These are phyloP conservation scores for Hirschioporus abietinus DNA, from an alignment of 768 basidiomycete species.

Conservation along the genomic window DNA sequence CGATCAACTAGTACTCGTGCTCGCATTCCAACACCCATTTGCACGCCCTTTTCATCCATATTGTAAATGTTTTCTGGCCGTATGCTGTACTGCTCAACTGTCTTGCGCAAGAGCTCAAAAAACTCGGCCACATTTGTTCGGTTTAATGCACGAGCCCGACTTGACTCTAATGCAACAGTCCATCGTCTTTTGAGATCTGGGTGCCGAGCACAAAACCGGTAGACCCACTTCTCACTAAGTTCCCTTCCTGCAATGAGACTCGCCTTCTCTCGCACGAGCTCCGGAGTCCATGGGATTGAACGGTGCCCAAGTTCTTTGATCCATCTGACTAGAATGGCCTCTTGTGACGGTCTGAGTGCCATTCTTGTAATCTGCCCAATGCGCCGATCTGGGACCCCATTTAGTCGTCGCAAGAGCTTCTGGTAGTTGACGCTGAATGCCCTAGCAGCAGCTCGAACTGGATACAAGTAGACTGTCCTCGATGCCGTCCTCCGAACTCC, in stretches of 20 bases:
- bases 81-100: constrained; percentile 3
- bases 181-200: constrained; percentile 3
- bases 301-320: constrained; percentile 18
- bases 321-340: constrained; percentile 22
- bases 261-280: constrained; percentile 15
- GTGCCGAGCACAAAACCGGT: constrained; percentile 5
- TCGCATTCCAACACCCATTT: background rate
- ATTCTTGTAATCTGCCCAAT: no score
- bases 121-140: constrained; percentile 5
- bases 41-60: constrained; percentile 16
- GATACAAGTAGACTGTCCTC: no score
- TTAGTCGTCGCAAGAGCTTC: no score
- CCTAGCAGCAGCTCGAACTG: no score
- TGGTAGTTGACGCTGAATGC: no score
- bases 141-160: constrained; percentile 6
- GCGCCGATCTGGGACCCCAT: no score
- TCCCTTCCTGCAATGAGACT: constrained; percentile 14
- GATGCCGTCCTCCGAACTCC: no score
- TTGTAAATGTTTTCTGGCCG: constrained; percentile 6
- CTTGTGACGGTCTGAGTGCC: no score
- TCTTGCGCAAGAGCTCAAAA: constrained; percentile 3
- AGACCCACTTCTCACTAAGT: constrained; percentile 7
- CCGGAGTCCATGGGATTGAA: constrained; percentile 18
- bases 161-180: background rate
- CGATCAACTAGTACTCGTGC: constrained; percentile 9